These are phyloP conservation scores for Acanthamoeba sp. DNA, from an alignment of 208 protist species.

Conservation along the genomic window DNA sequence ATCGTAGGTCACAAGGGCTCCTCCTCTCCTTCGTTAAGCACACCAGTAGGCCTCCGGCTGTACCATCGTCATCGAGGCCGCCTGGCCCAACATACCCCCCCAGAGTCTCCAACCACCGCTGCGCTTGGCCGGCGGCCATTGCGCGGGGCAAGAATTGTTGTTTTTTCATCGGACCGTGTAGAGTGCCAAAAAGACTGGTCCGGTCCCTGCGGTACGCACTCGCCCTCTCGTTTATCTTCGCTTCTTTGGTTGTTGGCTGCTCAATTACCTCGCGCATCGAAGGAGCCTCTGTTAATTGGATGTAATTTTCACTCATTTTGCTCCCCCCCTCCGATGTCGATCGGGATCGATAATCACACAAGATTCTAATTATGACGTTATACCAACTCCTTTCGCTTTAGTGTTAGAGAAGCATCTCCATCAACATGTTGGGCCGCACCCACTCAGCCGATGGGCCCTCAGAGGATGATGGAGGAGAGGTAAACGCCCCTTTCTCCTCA, in stretches of 20 bases:
- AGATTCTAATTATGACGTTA: not conserved
- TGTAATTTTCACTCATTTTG: not conserved
- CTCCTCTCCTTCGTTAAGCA: too few relatives aligned
- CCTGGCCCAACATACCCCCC: too few relatives aligned
- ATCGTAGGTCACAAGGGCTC: too few relatives aligned
- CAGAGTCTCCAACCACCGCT: too few relatives aligned
- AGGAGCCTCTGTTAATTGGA: not conserved
- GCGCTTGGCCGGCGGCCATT: too few relatives aligned
- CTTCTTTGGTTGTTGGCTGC: not conserved
- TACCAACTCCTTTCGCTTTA: not conserved
- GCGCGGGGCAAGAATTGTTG: not conserved
- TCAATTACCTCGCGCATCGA: not conserved
- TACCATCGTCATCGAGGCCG: too few relatives aligned
- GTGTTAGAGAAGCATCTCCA: not conserved
- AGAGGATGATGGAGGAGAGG: conserved; percentile 19
- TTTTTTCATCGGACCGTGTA: not conserved
- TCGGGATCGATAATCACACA: too few relatives aligned
- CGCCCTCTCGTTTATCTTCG: not conserved
- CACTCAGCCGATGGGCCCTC: not conserved
- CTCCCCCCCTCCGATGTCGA: not conserved
- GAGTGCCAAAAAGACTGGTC: not conserved
- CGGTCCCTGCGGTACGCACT: not conserved
- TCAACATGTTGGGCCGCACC: not conserved
- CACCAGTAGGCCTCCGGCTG: too few relatives aligned
- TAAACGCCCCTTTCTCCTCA: not conserved